These are phyloP conservation scores for Torulaspora quercuum DNA, from an alignment of 805 yeast genomes.

Conservation along the genomic window DNA sequence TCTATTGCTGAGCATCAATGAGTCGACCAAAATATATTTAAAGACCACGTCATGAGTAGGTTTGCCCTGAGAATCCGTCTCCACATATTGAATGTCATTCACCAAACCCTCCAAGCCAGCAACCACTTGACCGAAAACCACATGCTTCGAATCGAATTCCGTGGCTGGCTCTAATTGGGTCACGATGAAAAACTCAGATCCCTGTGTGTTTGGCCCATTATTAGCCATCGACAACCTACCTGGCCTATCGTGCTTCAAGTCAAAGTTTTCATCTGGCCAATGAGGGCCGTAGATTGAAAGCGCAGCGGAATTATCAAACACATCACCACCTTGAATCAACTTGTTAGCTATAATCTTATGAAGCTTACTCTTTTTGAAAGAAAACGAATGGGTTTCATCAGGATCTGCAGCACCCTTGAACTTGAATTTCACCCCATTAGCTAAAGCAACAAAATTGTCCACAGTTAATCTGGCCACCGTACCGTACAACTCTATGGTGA, in stretches of 20 bases:
- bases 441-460: conserved; percentile 52
- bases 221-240: conserved; percentile 73
- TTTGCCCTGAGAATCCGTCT: conserved; percentile 37
- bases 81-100: conserved; percentile 54
- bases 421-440: conserved; percentile 42
- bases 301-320: conserved; percentile 75
- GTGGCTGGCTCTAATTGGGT: conserved; percentile 43
- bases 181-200: conserved; percentile 69
- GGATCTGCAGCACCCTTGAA: conserved; percentile 29
- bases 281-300: conserved; percentile 70
- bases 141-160: conserved; percentile 61
- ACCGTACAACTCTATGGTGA: conserved; percentile 64
- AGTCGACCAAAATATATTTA: conserved; percentile 34
- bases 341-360: conserved; percentile 71
- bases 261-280: conserved; percentile 74
- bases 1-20: conserved; percentile 21
- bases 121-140: conserved; percentile 73
- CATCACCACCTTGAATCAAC: conserved; percentile 89
- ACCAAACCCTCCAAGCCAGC: conserved; percentile 61
- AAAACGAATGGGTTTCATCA: conserved; percentile 26
- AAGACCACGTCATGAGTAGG: conserved; percentile 48
- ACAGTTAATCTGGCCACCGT: conserved; percentile 61
- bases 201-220: conserved; percentile 63
- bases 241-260: conserved; percentile 62
- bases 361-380: conserved; percentile 60